A percentile compares a stretch with the other conserved stretches of the same genome.
Conservation (phyloP, 306 rosid species). For the Acacia melanoxylon region DNA sequence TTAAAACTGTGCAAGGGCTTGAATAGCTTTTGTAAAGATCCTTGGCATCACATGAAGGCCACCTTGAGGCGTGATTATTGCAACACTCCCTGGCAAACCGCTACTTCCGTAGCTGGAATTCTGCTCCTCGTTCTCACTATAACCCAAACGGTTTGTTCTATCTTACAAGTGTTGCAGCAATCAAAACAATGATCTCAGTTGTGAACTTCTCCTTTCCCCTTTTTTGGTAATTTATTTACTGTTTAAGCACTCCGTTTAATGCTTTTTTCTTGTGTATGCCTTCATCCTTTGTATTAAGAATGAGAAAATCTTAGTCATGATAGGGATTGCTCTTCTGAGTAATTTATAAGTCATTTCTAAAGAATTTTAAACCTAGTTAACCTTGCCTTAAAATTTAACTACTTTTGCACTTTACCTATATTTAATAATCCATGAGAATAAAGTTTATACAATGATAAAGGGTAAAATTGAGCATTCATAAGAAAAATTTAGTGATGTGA, state of each 20-base stretch:
- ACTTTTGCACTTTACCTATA: too few relatives aligned
- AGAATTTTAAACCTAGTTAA: too few relatives aligned
- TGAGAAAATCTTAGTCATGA: too few relatives aligned
- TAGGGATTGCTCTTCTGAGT: too few relatives aligned
- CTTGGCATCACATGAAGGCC: constrained; percentile 20
- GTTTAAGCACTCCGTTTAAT: neutral
- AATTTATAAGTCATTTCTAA: too few relatives aligned
- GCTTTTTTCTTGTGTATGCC: neutral
- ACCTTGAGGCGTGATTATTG: neutral
- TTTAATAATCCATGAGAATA: too few relatives aligned
- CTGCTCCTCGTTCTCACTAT: neutral
- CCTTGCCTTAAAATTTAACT: too few relatives aligned
- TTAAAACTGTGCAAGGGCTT: neutral
- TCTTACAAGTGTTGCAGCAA: constrained; percentile 19
- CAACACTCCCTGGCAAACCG: neutral
- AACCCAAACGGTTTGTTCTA: neutral
- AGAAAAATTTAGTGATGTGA: too few relatives aligned
- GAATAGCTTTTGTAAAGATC: constrained; percentile 22
- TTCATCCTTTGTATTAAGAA: neutral
- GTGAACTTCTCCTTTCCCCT: neutral
- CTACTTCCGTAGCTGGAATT: neutral
- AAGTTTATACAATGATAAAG: too few relatives aligned
- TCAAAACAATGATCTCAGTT: neutral
- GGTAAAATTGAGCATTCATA: too few relatives aligned
- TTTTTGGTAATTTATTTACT: neutral